Conservation (phyloP, 2,329 filamentous ascomycete species). For the Arthrobotrys musiformis region DNA sequence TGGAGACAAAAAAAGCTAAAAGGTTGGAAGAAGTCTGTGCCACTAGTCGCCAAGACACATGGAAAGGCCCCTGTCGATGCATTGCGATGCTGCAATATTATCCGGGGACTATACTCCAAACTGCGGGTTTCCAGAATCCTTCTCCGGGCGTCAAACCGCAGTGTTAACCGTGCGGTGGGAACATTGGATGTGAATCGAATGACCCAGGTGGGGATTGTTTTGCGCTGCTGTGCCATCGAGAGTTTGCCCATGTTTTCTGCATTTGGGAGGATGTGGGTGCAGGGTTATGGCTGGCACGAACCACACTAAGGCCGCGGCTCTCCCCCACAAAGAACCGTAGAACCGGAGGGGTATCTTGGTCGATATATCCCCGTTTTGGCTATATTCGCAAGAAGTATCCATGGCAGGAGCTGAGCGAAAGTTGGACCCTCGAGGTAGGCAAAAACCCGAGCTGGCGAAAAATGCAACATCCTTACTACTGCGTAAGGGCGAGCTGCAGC, state of each 20-base stretch:
- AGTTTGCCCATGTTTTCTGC: not conserved
- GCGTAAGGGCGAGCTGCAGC: slow-evolving; percentile 7
- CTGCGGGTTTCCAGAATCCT: slow-evolving; percentile 44
- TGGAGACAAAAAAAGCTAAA: no score
- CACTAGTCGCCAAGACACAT: slow-evolving; percentile 29
- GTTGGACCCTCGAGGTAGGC: slow-evolving; percentile 3
- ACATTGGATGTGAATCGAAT: slow-evolving; percentile 22
- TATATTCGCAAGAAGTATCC: slow-evolving; percentile 42
- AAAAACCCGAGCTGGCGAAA: slow-evolving; percentile 2
- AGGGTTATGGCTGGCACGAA: slow-evolving; percentile 9
- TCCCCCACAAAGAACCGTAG: slow-evolving; percentile 37
- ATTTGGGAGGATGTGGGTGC: not conserved
- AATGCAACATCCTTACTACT: not conserved
- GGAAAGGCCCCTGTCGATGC: slow-evolving; percentile 34
- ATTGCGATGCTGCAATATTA: slow-evolving; percentile 47
- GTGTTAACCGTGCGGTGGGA: slow-evolving; percentile 12
- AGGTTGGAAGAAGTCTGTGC: slow-evolving; percentile 43
- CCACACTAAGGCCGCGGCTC: not conserved
- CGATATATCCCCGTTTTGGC: slow-evolving; percentile 56
- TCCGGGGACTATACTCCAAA: slow-evolving; percentile 50
- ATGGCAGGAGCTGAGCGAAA: slow-evolving; percentile 28
- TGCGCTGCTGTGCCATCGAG: slow-evolving; percentile 15
- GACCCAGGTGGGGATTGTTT: slow-evolving; percentile 10
- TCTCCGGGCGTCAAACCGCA: slow-evolving; percentile 31
- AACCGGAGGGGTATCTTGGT: slow-evolving; percentile 25